Evolutionary conservation across 176 grass and related monocot genomes (phyloP), one percentile per base, ranked within the genome.

Genomic region (Oryza nivara): DNA sequence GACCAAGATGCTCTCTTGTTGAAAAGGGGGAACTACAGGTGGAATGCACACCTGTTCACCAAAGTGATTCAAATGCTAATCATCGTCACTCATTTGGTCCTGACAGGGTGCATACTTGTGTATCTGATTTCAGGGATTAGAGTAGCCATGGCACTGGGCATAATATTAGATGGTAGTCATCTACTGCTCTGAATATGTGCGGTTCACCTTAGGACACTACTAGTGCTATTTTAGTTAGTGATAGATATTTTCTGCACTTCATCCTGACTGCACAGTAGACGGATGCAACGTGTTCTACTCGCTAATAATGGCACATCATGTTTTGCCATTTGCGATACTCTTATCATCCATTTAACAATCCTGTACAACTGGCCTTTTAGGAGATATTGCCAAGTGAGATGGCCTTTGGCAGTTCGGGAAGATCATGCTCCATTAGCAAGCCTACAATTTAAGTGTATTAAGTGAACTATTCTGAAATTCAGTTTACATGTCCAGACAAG

Each of bases 101-200:
- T 73, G 19, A 47, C 1, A 19, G 17, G 8, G 54, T 67, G 9
- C 74, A 54, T 68, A 47, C 25, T 70, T 36, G 34, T 56, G 64
- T 75, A 5, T 81, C 48, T 36, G 28, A n/a, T 68, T 40, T 17
- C 12, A 28, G 22, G 23, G 16, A 20, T n/a, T 47, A 34, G 23
- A 61, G 30, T 58, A 38, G 40, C 61, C 36, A 40, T 80, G 20
- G 5, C 4, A 28, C 15, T 26, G 67, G 83, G 19, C 35, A 67
- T 1, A 58, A 32, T 88, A 36, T 49, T 38, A 45, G 74, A 82
- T 34, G 67, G 36, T 38, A 70, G 9, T 78, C 45, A 70, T 52
- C 40, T 43, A 60, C 49, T 16, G 49, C 65, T 65, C 44, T 69
- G 4, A 30, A 36, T 48, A 19, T 38, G 19, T 16, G 17, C 1